Base-by-base conservation (phyloP, 2,329 filamentous ascomycete genomes). In the Paracoccidioides lutzii region DNA sequence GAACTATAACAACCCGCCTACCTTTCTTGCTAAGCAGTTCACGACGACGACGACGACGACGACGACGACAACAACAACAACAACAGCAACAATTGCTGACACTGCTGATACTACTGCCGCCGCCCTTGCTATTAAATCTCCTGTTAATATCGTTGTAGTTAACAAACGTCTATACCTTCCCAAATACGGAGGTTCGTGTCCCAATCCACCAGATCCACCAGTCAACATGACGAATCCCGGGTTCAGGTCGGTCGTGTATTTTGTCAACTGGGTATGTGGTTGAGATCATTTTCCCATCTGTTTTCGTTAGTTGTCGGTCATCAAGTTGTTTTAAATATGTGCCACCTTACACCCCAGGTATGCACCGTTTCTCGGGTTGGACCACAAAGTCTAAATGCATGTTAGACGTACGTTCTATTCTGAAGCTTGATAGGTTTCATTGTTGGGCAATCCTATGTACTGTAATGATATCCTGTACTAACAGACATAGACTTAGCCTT, bases 251-350 rank as follows among this genome's bases (percentile, higher is more conserved):
- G 69, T 75, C 48, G 70, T 66, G 15, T 75, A 74, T 57, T 74
- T 69, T 58, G 71, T 74, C 46, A 74, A 75, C 58, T 75, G 73
- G 73, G 71, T 73, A 67, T 58, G 66, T 59, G 33, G 37, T 41
- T 30, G 15, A 30, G n/a, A 33, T 14, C 3, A 12, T 37, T 38
- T 28, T 10, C 14, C 32, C 15, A 38, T 10, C 7, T 40, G 9
- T 40, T 38, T n/a, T 44, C 5, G 15, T 12, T 28, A 14, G 15
- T 35, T 28, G 9, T 51, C 15, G 8, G 10, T 44, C 14, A 44
- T 8, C 4, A 15, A 12, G 7, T 38, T 15, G 14, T 40, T 40
- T 38, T 5, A 3, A 40, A 38, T 30, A 40, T 51, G 33, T 41
- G 33, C 35, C 9, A 51, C 35, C 33, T 51, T 14, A 9, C 33